A percentile compares a stretch with the other conserved stretches of the same genome.
phyloP scores from a whole-genome alignment of 1,284 basidiomycete genomes.

The Irpex sp. region DNA sequence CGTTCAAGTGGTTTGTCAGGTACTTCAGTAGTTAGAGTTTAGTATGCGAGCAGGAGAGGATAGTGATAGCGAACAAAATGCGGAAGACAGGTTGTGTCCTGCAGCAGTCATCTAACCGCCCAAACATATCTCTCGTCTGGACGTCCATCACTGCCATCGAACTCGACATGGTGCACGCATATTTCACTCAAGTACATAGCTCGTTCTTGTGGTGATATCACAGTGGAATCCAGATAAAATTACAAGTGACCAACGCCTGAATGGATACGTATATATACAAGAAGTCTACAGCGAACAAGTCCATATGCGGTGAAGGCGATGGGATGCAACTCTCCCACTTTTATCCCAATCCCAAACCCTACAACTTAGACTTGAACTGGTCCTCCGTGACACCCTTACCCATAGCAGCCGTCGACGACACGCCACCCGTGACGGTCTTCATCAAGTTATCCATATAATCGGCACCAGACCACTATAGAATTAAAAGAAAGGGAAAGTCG shows the following conservation, averaged over 20 bases:
- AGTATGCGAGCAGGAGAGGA: too few species aligned
- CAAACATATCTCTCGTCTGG: neutral
- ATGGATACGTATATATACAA: neutral
- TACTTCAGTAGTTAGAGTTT: neutral
- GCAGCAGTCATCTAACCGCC: neutral
- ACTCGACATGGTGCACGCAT: too few species aligned
- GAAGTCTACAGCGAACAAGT: neutral
- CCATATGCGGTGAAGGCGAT: neutral
- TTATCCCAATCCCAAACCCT: slow-evolving; percentile 13
- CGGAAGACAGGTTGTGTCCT: neutral
- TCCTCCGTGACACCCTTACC: slow-evolving; percentile 90
- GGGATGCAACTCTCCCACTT: neutral
- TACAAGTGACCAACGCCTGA: neutral
- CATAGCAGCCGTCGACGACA: slow-evolving; percentile 95
- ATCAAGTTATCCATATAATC: slow-evolving; percentile 90
- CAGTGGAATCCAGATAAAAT: neutral
- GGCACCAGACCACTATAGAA: slow-evolving; percentile 84
- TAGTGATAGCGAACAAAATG: too few species aligned
- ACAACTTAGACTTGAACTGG: slow-evolving; percentile 72
- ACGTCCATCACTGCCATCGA: too few species aligned
- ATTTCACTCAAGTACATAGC: too few species aligned
- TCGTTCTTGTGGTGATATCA: too few species aligned
- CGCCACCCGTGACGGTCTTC: slow-evolving; percentile 92
- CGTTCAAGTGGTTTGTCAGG: neutral
- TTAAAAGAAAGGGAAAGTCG: neutral